These are phyloP conservation scores for Blastobotrys persicus DNA, from an alignment of 1,139 yeast genomes.

Conservation along the genomic window DNA sequence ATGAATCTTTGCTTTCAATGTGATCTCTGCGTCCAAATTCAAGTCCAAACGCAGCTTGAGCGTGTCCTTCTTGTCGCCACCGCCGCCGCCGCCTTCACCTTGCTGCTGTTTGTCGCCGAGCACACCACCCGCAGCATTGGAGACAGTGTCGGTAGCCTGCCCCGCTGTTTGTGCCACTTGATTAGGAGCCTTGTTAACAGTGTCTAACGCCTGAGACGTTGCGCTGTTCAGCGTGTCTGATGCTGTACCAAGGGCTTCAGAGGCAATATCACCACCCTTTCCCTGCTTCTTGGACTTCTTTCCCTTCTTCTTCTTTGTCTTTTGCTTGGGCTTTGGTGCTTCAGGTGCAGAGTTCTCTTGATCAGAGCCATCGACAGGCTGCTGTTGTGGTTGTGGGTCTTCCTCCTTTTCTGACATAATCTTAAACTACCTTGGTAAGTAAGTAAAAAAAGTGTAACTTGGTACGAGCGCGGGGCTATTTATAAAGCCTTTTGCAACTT, in stretches of 20 bases:
- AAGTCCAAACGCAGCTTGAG: conserved; percentile 9
- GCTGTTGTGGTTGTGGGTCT: not conserved
- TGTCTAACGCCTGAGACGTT: not conserved
- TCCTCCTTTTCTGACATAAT: not conserved
- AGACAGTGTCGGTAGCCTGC: not conserved
- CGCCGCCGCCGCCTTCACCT: conserved; percentile 10
- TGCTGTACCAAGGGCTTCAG: not conserved
- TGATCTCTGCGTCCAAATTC: conserved; percentile 9
- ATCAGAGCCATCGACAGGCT: not conserved
- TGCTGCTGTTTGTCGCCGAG: not conserved
- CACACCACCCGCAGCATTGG: not conserved
- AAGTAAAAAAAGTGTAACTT: too few species aligned
- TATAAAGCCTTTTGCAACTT: too few species aligned
- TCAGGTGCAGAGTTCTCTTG: not conserved
- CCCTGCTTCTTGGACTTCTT: not conserved
- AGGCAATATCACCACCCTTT: not conserved
- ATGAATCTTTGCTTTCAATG: conserved; percentile 8
- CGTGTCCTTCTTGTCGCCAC: conserved; percentile 8
- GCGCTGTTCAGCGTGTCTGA: not conserved
- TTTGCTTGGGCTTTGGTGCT: not conserved
- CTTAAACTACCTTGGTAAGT: too few species aligned
- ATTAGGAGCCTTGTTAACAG: not conserved
- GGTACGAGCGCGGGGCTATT: too few species aligned
- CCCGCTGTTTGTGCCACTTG: not conserved
- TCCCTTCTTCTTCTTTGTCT: not conserved